These are phyloP conservation scores for Rhodotorula sp. DNA, from an alignment of 1,284 basidiomycete genomes.

Conservation along the genomic window DNA sequence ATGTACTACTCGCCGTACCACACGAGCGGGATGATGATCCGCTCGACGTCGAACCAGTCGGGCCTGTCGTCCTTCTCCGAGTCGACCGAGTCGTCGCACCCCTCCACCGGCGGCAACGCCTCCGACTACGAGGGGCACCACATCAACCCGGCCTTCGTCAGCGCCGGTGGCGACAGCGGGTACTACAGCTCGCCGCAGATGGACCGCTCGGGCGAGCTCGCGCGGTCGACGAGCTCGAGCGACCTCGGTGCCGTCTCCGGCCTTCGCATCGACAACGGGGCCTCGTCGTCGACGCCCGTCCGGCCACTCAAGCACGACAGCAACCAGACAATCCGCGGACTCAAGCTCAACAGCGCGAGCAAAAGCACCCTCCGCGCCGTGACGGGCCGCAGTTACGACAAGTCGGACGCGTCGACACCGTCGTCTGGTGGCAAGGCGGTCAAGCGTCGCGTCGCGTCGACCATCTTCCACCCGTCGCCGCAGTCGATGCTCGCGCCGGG, in stretches of 20 bases:
- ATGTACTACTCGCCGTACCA: conserved; percentile 10
- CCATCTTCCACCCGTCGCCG: conserved; percentile 34
- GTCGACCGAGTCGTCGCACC: conserved; percentile 6
- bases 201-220: neutral
- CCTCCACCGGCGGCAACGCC: neutral
- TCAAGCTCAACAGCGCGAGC: neutral
- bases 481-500: conserved; percentile 33
- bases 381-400: neutral
- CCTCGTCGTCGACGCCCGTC: neutral
- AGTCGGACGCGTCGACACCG: neutral
- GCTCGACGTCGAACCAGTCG: conserved; percentile 11
- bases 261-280: neutral
- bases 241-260: conserved; percentile 3
- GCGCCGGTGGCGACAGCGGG: conserved; percentile 1
- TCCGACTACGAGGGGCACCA: conserved; percentile 3
- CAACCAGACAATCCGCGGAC: neutral
- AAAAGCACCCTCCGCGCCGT: neutral
- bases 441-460: conserved; percentile 2
- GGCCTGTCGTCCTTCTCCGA: conserved; percentile 5
- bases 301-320: neutral
- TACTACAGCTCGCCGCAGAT: conserved; percentile 1
- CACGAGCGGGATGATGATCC: neutral
- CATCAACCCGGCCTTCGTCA: conserved; percentile 1
- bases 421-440: neutral
- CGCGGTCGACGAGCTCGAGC: conserved; percentile 4